Evolutionary conservation across 176 grass and related monocot species (phyloP).

Genomic region (bread wheat (Triticum aestivum)): IWGSC_CS_RefSeq_v2.1 NC_057803.1:451723542-451724041

Average conservation of each 20-base stretch:
- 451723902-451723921: conserved; percentile 32
- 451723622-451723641: neutral
- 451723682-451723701: neutral
- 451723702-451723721: neutral
- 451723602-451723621: neutral
- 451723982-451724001: neutral
- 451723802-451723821: neutral
- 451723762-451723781: conserved; percentile 6
- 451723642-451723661: neutral
- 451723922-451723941: neutral
- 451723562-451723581: neutral
- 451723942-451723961: neutral
- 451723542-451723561: neutral
- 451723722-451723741: neutral
- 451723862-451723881: conserved; percentile 18
- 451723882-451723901: conserved; percentile 21
- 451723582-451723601: neutral
- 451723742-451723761: neutral
- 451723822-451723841: conserved; percentile 12
- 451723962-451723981: neutral
- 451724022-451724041: conserved; percentile 63
- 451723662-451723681: neutral
- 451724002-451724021: conserved; percentile 6
- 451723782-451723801: neutral
- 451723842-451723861: neutral